Evolutionary conservation across 768 basidiomycete genomes (phyloP).

Genomic region (Exidia glandulosa): DNA sequence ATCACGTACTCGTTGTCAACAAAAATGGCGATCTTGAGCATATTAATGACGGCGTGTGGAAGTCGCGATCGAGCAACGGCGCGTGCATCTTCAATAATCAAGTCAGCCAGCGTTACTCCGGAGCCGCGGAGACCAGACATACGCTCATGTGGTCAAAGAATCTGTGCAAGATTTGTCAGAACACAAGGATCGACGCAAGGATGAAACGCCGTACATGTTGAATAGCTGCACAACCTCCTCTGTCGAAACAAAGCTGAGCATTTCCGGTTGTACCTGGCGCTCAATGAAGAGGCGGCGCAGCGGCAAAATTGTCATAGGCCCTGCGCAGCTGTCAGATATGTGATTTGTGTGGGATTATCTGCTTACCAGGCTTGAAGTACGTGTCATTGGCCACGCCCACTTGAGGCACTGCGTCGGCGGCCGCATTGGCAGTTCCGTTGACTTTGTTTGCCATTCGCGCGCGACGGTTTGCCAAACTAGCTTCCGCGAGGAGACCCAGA

Average conservation of each 20-base stretch:
- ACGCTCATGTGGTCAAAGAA: slow-evolving; percentile 72
- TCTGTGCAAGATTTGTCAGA: slow-evolving; percentile 23
- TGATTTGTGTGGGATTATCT: neutral
- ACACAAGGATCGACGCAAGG: slow-evolving; percentile 4
- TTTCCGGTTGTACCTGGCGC: slow-evolving; percentile 85
- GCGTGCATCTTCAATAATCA: slow-evolving; percentile 51
- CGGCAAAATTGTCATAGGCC: slow-evolving; percentile 82
- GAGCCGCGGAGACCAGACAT: slow-evolving; percentile 15
- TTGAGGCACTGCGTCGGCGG: slow-evolving; percentile 24
- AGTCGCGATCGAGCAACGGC: slow-evolving; percentile 71
- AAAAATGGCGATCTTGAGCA: slow-evolving; percentile 93
- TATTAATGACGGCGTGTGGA: slow-evolving; percentile 89
- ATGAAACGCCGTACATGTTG: slow-evolving; percentile 53
- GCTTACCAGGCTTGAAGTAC: slow-evolving; percentile 84
- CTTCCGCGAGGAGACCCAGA: slow-evolving; percentile 84
- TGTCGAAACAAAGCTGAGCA: slow-evolving; percentile 76
- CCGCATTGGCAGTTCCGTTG: slow-evolving; percentile 7
- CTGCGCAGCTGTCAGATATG: slow-evolving; percentile 23
- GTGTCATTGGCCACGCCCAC: slow-evolving; percentile 76
- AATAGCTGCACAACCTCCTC: slow-evolving; percentile 90
- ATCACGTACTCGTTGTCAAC: slow-evolving; percentile 71
- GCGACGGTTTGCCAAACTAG: slow-evolving; percentile 65
- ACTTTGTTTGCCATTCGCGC: slow-evolving; percentile 32
- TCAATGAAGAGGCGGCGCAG: slow-evolving; percentile 76
- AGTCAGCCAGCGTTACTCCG: slow-evolving; percentile 1